Conservation (phyloP, 2,329 filamentous ascomycete genomes). For the Epichloe scottii region DNA sequence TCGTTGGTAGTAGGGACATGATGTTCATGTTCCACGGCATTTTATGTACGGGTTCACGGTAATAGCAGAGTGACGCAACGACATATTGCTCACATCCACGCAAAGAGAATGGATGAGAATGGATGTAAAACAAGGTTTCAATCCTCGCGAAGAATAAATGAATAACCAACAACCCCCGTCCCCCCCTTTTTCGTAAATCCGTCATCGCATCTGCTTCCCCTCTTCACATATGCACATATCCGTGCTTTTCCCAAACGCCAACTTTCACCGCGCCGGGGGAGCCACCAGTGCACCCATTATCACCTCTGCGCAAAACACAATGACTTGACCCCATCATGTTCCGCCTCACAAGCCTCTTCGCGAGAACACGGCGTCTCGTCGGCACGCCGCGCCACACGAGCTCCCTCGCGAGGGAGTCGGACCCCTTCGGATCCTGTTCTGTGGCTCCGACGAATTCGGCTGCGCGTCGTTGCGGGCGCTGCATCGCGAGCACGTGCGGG, state of each 20-base stretch:
- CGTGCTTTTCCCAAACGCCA: neutral
- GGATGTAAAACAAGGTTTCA: too few relatives aligned
- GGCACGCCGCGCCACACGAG: neutral
- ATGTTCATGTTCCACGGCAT: too few relatives aligned
- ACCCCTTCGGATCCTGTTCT: slow-evolving; percentile 77
- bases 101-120: too few relatives aligned
- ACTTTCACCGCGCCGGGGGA: neutral
- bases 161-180: too few relatives aligned
- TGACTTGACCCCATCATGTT: slow-evolving; percentile 10
- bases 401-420: slow-evolving; percentile 16
- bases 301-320: neutral
- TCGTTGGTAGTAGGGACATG: too few relatives aligned
- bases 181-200: neutral
- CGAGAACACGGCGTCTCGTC: neutral
- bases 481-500: slow-evolving; percentile 40
- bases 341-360: neutral
- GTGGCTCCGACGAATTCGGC: slow-evolving; percentile 87
- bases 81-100: too few relatives aligned
- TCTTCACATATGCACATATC: neutral
- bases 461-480: slow-evolving; percentile 62
- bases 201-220: neutral
- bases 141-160: too few relatives aligned
- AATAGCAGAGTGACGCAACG: too few relatives aligned
- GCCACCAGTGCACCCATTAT: too few relatives aligned
- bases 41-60: too few relatives aligned